Evolutionary conservation across 2,329 filamentous ascomycete species (phyloP).

Genomic region (Sordariomycetes sp.): DNA sequence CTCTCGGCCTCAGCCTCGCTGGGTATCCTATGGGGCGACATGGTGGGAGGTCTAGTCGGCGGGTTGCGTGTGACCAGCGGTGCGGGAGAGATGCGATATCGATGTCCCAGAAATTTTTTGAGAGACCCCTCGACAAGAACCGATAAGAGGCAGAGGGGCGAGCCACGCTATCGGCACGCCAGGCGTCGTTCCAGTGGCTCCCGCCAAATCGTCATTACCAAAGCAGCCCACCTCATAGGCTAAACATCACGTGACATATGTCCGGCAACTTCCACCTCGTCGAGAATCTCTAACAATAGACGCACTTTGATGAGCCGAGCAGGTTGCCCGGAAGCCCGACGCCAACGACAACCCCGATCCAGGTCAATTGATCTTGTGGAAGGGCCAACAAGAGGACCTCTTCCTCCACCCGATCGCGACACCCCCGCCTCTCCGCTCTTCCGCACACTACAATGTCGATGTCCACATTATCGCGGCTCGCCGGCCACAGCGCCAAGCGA

Average conservation of each 20-base stretch:
- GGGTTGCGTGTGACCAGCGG: constrained; percentile 2
- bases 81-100: constrained; percentile 9
- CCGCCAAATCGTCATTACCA: not conserved
- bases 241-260: not conserved
- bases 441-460: constrained; percentile 44
- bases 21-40: constrained; percentile 33
- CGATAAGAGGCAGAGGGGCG: constrained; percentile 2
- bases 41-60: constrained; percentile 11
- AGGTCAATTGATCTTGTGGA: constrained; percentile 1
- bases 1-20: constrained; percentile 47
- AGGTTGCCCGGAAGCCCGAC: not conserved
- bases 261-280: constrained; percentile 1
- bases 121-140: constrained; percentile 8
- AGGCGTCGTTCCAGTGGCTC: not conserved
- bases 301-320: constrained; percentile 1
- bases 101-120: constrained; percentile 9
- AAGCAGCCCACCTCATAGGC: not conserved
- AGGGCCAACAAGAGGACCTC: constrained; percentile 2
- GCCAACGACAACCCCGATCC: constrained; percentile 2
- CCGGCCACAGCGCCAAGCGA: constrained; percentile 59
- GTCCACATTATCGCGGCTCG: constrained; percentile 57
- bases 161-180: not conserved
- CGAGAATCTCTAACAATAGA: constrained; percentile 5
- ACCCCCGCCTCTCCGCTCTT: constrained; percentile 12
- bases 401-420: not conserved